Evolutionary conservation across 805 yeast genomes (phyloP).

Genomic region (Spathaspora passalidarum): DNA sequence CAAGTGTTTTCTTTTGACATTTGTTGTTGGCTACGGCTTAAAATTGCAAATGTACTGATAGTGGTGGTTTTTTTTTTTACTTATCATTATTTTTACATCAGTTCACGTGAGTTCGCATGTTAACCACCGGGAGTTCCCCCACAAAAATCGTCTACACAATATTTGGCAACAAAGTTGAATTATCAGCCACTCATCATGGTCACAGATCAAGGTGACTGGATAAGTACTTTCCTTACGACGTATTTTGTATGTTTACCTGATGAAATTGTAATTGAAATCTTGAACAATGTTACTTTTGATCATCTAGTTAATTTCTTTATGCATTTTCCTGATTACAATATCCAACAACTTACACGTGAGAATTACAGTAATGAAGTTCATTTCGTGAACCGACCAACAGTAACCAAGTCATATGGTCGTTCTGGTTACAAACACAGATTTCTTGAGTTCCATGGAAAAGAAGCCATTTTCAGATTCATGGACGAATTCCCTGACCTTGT

Average conservation of each 20-base stretch:
- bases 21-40: background rate
- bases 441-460: slow-evolving; percentile 22
- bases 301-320: slow-evolving; percentile 24
- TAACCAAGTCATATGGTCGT: slow-evolving; percentile 8
- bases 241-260: slow-evolving; percentile 23
- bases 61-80: background rate
- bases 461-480: slow-evolving; percentile 26
- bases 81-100: background rate
- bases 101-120: slow-evolving; percentile 1
- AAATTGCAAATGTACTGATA: slow-evolving; percentile 1
- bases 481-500: slow-evolving; percentile 20
- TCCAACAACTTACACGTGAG: slow-evolving; percentile 22
- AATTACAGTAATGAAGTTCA: slow-evolving; percentile 31
- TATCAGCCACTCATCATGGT: too few relatives aligned
- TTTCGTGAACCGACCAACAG: slow-evolving; percentile 26
- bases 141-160: too few relatives aligned
- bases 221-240: too few relatives aligned
- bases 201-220: too few relatives aligned
- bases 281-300: slow-evolving; percentile 16
- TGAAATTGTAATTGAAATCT: slow-evolving; percentile 19
- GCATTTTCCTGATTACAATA: slow-evolving; percentile 6
- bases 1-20: background rate
- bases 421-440: background rate
- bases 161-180: too few relatives aligned
- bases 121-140: too few relatives aligned